These are phyloP conservation scores for Ceratocystiopsis minuta DNA, from an alignment of 2,329 filamentous ascomycete species.

Conservation along the genomic window DNA sequence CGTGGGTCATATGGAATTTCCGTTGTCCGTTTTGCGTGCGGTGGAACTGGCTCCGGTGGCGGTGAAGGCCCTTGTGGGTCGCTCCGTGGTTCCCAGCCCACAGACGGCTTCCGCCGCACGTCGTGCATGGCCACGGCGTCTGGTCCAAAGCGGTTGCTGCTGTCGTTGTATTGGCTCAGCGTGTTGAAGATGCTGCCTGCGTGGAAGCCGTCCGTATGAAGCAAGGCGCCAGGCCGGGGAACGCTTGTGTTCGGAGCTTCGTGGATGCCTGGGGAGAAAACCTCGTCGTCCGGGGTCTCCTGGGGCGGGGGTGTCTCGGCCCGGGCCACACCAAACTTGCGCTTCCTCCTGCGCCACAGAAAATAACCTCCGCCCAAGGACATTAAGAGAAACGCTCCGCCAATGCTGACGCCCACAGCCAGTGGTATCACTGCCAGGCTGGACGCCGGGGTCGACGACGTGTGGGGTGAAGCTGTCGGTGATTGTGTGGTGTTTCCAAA, in stretches of 20 bases:
- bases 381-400: slow-evolving; percentile 1
- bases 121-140: slow-evolving; percentile 9
- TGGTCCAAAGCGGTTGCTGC: slow-evolving; percentile 1
- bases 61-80: neutral
- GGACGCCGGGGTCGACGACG: too few species aligned
- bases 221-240: too few species aligned
- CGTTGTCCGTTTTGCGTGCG: neutral
- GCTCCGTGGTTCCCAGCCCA: neutral
- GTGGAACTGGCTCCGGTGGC: too few species aligned
- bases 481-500: too few species aligned
- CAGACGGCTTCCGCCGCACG: slow-evolving; percentile 4
- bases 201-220: neutral
- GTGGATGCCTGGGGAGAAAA: neutral
- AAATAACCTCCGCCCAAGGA: neutral
- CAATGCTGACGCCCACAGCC: slow-evolving; percentile 7
- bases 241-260: too few species aligned
- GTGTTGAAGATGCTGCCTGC: neutral
- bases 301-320: slow-evolving; percentile 9
- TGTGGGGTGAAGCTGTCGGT: too few species aligned
- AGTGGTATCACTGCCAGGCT: slow-evolving; percentile 1
- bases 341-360: slow-evolving; percentile 4
- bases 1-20: slow-evolving; percentile 10
- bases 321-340: neutral
- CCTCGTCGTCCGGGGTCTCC: slow-evolving; percentile 3
- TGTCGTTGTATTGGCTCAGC: neutral